Base-by-base conservation (phyloP, 495 filamentous ascomycete genomes). In the Pseudomonodictys pantanalensis region DNA sequence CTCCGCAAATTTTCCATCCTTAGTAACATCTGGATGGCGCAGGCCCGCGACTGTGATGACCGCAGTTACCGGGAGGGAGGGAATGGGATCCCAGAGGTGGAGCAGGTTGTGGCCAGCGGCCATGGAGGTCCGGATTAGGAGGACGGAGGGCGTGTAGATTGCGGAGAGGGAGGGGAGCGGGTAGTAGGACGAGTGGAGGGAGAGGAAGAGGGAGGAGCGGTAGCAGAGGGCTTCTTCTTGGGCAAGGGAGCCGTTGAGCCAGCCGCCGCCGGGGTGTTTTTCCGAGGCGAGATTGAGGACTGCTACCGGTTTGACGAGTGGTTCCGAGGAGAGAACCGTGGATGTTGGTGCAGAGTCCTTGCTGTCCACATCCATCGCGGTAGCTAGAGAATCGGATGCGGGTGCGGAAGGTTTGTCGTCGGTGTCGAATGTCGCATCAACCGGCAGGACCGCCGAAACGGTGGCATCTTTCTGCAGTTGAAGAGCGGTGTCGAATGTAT, bases 191-290 rank as follows among this genome's bases (percentile, higher is more conserved):
- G 69, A 65, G 12, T 77, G 76, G 0, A 90, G 77, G 0, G 78
- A 79, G 12, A 72, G 64, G 23, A 63, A 72, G 10, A 89, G 77
- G 3, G 80, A 85, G 58, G 79, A 84, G 35, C 84, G 81, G 65
- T 79, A 84, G 69, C 80, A 87, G n/a, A 88, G 69, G 1, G 79
- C 76, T 69, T 87, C 85, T 67, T 88, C 86, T 66, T 87, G 85
- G 2, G 85, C 84, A 28, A 73, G 66, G 4, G 79, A 58, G 12
- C 83, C 83, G 5, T 72, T 62, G 1, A 76, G 59, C 78, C 79
- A 88, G n/a, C 79, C 81, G 11, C 86, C 83, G 15, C 83, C 85
- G 11, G 75, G 67, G 0, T 48, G 67, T 1, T 74, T 50, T 0
- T 79, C 79, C 10, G 79, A 85, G 8, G 83, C 85, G 62, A 86